phyloP scores from a whole-genome alignment of 139 green algal species.

The Micromonas commoda region DNA sequence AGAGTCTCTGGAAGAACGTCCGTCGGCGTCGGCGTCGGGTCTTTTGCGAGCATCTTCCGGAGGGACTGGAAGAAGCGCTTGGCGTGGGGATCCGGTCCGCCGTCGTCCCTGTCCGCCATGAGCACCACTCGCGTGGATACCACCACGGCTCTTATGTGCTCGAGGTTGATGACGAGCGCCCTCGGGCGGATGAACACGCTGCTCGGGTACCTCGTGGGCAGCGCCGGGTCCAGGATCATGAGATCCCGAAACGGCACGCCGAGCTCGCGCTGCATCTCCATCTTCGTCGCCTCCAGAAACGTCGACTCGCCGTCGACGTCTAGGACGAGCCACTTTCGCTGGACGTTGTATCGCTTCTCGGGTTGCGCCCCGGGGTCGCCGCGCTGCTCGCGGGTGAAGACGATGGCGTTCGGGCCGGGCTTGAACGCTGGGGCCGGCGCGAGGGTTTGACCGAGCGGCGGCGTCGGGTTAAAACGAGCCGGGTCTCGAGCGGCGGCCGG shows the following conservation, averaged over 20 bases:
- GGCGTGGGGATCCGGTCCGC: neutral
- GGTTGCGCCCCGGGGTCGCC: neutral
- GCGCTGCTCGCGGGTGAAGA: neutral
- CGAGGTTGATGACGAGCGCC: neutral
- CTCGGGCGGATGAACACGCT: slow-evolving; percentile 3
- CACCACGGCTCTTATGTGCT: neutral
- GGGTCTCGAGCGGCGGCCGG: neutral
- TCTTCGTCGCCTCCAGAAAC: neutral
- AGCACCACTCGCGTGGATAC: neutral
- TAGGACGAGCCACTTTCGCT: neutral
- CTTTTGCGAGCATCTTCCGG: neutral
- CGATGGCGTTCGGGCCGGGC: neutral
- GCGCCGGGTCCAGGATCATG: neutral
- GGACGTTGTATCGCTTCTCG: neutral
- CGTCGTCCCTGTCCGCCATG: neutral
- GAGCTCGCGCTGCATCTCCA: neutral
- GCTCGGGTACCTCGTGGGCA: neutral
- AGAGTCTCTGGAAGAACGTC: neutral
- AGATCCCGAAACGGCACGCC: neutral
- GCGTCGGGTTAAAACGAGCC: neutral
- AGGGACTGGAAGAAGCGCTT: neutral
- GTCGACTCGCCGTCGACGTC: neutral
- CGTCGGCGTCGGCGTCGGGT: neutral
- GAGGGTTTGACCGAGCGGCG: neutral
- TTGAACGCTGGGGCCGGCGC: too few species aligned